A percentile compares a stretch with the other conserved stretches of the same genome.
phyloP scores from a whole-genome alignment of 768 basidiomycete species.

The Panaeolus cyanescens region DNA sequence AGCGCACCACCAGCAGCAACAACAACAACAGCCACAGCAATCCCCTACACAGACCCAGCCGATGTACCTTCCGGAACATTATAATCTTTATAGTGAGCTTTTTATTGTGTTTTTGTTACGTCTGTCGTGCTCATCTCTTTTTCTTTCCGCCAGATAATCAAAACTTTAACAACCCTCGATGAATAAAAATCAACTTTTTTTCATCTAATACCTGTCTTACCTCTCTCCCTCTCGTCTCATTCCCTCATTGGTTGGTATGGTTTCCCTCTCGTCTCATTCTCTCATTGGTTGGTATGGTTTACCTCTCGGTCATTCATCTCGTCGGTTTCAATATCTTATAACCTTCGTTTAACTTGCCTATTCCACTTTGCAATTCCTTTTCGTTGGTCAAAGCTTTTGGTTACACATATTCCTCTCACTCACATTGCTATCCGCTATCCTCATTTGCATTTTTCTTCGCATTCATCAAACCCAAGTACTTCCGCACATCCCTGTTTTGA shows the following conservation, averaged over 20 bases:
- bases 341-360: no score
- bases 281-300: neutral
- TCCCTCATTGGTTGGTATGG: neutral
- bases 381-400: neutral
- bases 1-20: conserved; percentile 5
- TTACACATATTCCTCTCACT: neutral
- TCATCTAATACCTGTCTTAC: neutral
- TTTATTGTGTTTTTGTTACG: neutral
- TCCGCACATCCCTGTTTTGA: neutral
- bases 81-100: conserved; percentile 24
- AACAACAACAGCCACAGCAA: conserved; percentile 15
- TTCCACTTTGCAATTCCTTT: neutral
- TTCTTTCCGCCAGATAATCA: conserved; percentile 16
- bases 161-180: conserved; percentile 19
- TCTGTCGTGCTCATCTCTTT: neutral
- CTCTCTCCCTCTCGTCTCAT: no score
- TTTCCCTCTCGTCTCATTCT: neutral
- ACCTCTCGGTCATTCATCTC: neutral
- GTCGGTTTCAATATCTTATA: neutral
- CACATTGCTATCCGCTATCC: conserved; percentile 1
- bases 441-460: neutral
- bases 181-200: neutral
- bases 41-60: conserved; percentile 10
- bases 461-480: neutral
- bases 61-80: conserved; percentile 25